A percentile compares a stretch with the other conserved stretches of the same genome.
Evolutionary conservation across 176 grass and related monocot species (phyloP).

Genomic region (Triticum dicoccoides): DNA sequence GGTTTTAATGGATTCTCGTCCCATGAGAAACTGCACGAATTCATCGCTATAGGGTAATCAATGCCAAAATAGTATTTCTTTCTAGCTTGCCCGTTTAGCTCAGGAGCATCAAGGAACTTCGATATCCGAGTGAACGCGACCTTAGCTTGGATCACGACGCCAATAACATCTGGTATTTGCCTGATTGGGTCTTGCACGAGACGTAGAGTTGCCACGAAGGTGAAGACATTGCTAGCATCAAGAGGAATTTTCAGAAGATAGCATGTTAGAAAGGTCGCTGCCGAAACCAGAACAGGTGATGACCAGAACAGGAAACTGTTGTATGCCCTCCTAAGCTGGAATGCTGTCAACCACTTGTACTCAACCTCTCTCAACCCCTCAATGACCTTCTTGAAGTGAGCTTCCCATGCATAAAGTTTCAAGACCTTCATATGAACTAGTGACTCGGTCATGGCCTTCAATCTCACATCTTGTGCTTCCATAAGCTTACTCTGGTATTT

Average conservation of each 20-base stretch:
- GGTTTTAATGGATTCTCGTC: slow-evolving; percentile 58
- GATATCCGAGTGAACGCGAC: slow-evolving; percentile 78
- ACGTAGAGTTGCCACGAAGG: slow-evolving; percentile 78
- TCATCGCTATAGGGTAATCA: slow-evolving; percentile 48
- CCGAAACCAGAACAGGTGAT: slow-evolving; percentile 89
- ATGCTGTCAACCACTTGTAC: slow-evolving; percentile 74
- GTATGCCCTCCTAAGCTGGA: slow-evolving; percentile 83
- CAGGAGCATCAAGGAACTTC: slow-evolving; percentile 81
- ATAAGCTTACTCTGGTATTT: slow-evolving; percentile 85
- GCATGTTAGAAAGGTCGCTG: slow-evolving; percentile 86
- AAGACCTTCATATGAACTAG: slow-evolving; percentile 81
- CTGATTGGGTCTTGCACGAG: slow-evolving; percentile 87
- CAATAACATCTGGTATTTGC: slow-evolving; percentile 87
- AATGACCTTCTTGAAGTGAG: slow-evolving; percentile 81
- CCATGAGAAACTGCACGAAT: slow-evolving; percentile 83
- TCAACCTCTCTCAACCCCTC: slow-evolving; percentile 78
- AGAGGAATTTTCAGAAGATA: slow-evolving; percentile 72
- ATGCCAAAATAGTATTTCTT: slow-evolving; percentile 20
- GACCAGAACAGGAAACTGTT: slow-evolving; percentile 91
- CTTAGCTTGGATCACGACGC: slow-evolving; percentile 84
- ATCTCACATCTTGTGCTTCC: slow-evolving; percentile 82
- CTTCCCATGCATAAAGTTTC: slow-evolving; percentile 96
- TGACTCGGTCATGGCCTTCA: slow-evolving; percentile 86
- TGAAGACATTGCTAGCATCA: slow-evolving; percentile 85
- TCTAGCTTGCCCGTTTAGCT: slow-evolving; percentile 48